phyloP scores from a whole-genome alignment of 1,139 yeast species.

The Magnusiomyces paraingens region DNA sequence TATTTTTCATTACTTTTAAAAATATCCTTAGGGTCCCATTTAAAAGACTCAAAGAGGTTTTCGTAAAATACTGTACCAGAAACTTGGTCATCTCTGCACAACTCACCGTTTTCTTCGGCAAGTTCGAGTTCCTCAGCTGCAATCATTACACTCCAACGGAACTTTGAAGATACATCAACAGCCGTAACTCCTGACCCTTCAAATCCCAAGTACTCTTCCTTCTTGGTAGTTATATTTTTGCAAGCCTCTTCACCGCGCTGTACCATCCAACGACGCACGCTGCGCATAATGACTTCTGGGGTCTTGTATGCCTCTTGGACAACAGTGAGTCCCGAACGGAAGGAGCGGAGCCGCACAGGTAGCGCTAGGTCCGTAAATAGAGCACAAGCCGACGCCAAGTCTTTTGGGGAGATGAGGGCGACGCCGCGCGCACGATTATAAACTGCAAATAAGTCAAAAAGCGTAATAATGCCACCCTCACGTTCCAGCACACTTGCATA shows the following conservation, averaged over 20 bases:
- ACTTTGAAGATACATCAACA: slow-evolving; percentile 46
- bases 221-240: no score
- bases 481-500: slow-evolving; percentile 34
- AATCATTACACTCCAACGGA: slow-evolving; percentile 64
- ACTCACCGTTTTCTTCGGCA: slow-evolving; percentile 49
- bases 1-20: not conserved
- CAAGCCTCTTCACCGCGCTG: not conserved
- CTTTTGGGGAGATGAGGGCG: slow-evolving; percentile 53
- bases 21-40: not conserved
- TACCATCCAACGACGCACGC: slow-evolving; percentile 20
- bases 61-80: slow-evolving; percentile 47
- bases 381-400: slow-evolving; percentile 46
- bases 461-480: slow-evolving; percentile 52
- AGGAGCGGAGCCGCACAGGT: slow-evolving; percentile 40
- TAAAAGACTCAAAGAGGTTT: slow-evolving; percentile 18
- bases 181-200: slow-evolving; percentile 36
- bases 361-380: slow-evolving; percentile 42
- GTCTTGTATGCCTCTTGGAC: slow-evolving; percentile 40
- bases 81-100: slow-evolving; percentile 62
- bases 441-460: slow-evolving; percentile 53
- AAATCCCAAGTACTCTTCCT: not conserved
- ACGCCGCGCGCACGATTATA: slow-evolving; percentile 58
- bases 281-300: slow-evolving; percentile 31
- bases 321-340: slow-evolving; percentile 39
- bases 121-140: slow-evolving; percentile 61